Base-by-base conservation (phyloP, 2,329 filamentous ascomycete genomes). In the Stromatinia cepivora region DNA sequence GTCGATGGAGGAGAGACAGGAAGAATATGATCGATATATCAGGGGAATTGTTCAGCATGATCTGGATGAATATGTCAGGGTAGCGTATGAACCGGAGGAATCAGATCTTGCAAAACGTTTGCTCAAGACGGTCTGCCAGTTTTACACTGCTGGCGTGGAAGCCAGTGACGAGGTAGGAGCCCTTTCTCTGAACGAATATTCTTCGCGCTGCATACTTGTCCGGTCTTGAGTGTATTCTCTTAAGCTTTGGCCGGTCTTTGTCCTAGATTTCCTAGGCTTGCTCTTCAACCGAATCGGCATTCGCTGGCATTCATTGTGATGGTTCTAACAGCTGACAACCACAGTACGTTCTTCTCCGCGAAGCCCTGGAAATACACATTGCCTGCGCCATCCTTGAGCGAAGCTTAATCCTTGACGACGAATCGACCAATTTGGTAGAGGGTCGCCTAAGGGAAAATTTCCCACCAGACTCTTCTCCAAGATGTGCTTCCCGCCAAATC, bases 341-440 rank as follows among this genome's bases (percentile, higher is more conserved):
- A 52, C 15, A 78, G 76, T 75, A 71, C 36, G 72, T 74, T 42
- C 62, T 77, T 48, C 73, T 78, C 34, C 74, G 76, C 15, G 70
- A 72, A 62, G 77, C 75, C 25, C 31, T 78, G 34, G 77, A 77
- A 67, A 75, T 77, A 53, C 77, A 78, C 61, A 73, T 77, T 28
- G 76, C 73, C 10, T 69, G 70, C 17, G 71, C 73, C 10, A 77
- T 78, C 22, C 73, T 78, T 39, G 76, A 76, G 67, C 70, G 74
- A 70, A 78, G 73, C 67, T 74, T 78, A 39, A 64, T 73, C 22
- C 74, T 78, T 62, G 76, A 78, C 31, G 57, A 66, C 0, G 71
- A 74, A 50, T 78, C 77, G 4, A 69, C 72, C 9, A 62, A 69
- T n/a, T 69, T 69, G 39, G 75, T 77, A 7, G 66, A 76, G 69